These are phyloP conservation scores for Hemerocallis citrina DNA, from an alignment of 106 monocot genomes.

Conservation along the genomic window DNA sequence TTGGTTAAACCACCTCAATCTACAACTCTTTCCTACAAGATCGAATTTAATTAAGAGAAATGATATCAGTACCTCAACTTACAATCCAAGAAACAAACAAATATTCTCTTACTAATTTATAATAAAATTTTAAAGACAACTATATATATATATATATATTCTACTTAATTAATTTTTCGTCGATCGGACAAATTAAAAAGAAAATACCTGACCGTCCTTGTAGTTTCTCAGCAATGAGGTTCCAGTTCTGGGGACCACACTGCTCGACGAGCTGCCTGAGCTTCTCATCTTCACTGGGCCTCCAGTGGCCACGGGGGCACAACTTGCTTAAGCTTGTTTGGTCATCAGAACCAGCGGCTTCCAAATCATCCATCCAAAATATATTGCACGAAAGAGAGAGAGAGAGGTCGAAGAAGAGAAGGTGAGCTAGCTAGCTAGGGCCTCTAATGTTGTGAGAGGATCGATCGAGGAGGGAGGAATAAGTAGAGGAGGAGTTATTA, in stretches of 20 bases:
- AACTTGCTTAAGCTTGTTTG: conserved; percentile 8
- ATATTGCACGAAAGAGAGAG: neutral
- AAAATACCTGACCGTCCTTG: conserved; percentile 78
- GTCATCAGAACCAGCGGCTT: conserved; percentile 15
- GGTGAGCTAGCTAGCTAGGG: too few relatives aligned
- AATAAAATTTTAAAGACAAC: too few relatives aligned
- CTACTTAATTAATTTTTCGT: too few relatives aligned
- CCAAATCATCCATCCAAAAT: conserved; percentile 5
- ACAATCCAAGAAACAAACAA: conserved; percentile 3
- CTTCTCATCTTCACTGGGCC: conserved; percentile 77
- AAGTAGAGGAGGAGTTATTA: neutral
- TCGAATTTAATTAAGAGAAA: too few relatives aligned
- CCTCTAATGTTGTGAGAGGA: too few relatives aligned
- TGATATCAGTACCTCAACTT: conserved; percentile 5
- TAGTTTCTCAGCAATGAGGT: conserved; percentile 72
- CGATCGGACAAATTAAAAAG: too few relatives aligned
- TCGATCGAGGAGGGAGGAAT: neutral
- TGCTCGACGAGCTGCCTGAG: conserved; percentile 56
- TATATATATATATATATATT: too few relatives aligned
- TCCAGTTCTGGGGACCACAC: conserved; percentile 90
- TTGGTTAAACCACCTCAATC: conserved; percentile 94
- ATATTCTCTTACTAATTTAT: too few relatives aligned
- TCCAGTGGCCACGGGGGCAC: conserved; percentile 72
- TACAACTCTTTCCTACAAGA: conserved; percentile 77
- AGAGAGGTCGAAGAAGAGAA: neutral